Percentiles rank a stretch among this genome's conserved stretches.
These are phyloP conservation scores for Myxozyma kluyveri DNA, from an alignment of 805 yeast species.

Conservation along the genomic window DNA sequence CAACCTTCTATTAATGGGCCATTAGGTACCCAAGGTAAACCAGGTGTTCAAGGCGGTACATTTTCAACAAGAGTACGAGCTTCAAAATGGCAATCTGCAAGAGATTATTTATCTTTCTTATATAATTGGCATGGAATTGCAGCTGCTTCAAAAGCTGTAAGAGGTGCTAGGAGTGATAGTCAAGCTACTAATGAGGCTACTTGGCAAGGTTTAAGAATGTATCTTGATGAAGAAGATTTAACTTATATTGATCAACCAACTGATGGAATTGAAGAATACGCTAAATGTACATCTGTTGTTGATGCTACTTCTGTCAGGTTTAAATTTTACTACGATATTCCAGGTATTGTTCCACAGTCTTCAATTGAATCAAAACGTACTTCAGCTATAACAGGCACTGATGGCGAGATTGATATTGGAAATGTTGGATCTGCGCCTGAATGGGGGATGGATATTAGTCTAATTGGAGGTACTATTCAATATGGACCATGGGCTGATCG, in stretches of 20 bases:
- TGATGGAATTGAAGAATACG: constrained; percentile 63
- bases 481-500: constrained; percentile 98
- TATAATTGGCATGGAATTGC: constrained; percentile 1
- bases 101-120: constrained; percentile 16
- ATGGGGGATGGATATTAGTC: constrained; percentile 57
- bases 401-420: constrained; percentile 46
- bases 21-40: background rate
- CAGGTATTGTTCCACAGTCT: constrained; percentile 58
- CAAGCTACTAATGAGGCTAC: background rate
- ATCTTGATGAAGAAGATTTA: constrained; percentile 47
- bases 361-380: constrained; percentile 26
- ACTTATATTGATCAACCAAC: constrained; percentile 37
- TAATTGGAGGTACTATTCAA: constrained; percentile 63
- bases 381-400: background rate
- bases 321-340: constrained; percentile 65
- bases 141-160: background rate
- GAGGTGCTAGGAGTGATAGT: background rate
- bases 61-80: background rate
- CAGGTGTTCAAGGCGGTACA: background rate
- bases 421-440: constrained; percentile 58
- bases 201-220: constrained; percentile 81
- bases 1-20: no score
- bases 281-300: constrained; percentile 66
- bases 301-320: constrained; percentile 58
- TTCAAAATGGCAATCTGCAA: constrained; percentile 20